Conservation (phyloP, 345 rosid species). For the Boechera divaricarpa region DNA sequence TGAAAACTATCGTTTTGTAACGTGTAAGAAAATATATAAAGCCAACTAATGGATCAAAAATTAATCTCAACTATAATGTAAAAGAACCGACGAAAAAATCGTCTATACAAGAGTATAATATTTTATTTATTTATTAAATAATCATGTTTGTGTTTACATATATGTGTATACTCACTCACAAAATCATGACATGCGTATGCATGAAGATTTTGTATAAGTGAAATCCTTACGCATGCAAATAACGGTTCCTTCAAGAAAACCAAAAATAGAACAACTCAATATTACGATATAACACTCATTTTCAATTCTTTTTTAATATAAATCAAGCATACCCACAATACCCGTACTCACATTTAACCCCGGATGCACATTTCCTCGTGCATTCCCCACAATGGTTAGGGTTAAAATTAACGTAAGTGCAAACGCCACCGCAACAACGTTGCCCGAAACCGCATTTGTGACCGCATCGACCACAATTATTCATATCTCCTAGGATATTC, state of each 20-base stretch:
- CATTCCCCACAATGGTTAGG: slow-evolving; percentile 68
- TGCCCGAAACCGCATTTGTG: slow-evolving; percentile 57
- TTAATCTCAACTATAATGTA: not conserved
- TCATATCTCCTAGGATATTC: slow-evolving; percentile 60
- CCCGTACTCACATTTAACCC: slow-evolving; percentile 62
- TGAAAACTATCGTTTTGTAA: not conserved
- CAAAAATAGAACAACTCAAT: slow-evolving; percentile 18
- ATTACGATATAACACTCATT: slow-evolving; percentile 5
- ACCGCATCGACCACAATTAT: slow-evolving; percentile 72
- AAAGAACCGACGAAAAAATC: not conserved
- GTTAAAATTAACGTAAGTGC: slow-evolving; percentile 47
- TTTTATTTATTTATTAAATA: slow-evolving; percentile 16
- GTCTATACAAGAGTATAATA: not conserved
- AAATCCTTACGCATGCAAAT: slow-evolving; percentile 22
- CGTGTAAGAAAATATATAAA: not conserved
- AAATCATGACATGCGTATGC: slow-evolving; percentile 29
- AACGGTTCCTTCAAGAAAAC: slow-evolving; percentile 3
- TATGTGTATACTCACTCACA: slow-evolving; percentile 23
- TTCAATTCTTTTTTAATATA: not conserved
- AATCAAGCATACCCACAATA: slow-evolving; percentile 72
- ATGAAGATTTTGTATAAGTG: slow-evolving; percentile 20
- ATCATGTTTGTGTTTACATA: slow-evolving; percentile 28
- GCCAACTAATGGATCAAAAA: not conserved
- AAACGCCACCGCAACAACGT: slow-evolving; percentile 63
- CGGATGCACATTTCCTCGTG: slow-evolving; percentile 48